Percentiles rank a stretch among this genome's conserved stretches.
phyloP scores from a whole-genome alignment of 2,329 filamentous ascomycete genomes.

The Fusarium longipes region DNA sequence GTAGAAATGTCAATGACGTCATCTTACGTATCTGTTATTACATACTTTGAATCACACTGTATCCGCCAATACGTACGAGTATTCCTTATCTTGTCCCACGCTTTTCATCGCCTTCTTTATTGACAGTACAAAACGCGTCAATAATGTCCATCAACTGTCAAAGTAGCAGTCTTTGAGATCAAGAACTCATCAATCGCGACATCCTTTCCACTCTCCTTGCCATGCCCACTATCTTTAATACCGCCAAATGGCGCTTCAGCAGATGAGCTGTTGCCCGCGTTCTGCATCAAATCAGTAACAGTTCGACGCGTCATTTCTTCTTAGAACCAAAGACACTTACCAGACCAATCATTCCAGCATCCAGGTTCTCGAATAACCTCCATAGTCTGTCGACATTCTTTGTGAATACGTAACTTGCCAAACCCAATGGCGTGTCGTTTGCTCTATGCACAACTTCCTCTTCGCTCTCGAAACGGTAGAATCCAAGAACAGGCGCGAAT shows the following conservation, averaged over 20 bases:
- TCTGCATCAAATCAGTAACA: background rate
- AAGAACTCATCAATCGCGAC: slow-evolving; percentile 58
- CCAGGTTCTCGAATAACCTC: slow-evolving; percentile 29
- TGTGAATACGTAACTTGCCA: slow-evolving; percentile 30
- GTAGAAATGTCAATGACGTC: background rate
- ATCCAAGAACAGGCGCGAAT: slow-evolving; percentile 24
- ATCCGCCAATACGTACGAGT: background rate
- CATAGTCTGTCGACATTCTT: slow-evolving; percentile 27
- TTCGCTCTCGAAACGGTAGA: slow-evolving; percentile 32
- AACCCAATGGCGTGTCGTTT: slow-evolving; percentile 23
- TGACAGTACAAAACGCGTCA: background rate
- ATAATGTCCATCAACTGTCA: slow-evolving; percentile 8
- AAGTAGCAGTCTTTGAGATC: slow-evolving; percentile 52
- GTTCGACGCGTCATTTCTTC: fast-evolving
- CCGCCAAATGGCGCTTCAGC: slow-evolving; percentile 52
- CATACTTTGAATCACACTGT: background rate
- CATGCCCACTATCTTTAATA: slow-evolving; percentile 30
- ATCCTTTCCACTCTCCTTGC: slow-evolving; percentile 53
- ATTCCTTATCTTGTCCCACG: background rate
- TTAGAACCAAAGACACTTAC: background rate
- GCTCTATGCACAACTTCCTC: slow-evolving; percentile 24
- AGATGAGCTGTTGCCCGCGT: slow-evolving; percentile 44
- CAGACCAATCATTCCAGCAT: slow-evolving; percentile 37
- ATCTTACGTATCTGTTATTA: background rate
- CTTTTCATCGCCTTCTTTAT: background rate